Evolutionary conservation across 208 protist species (phyloP).

Genomic region (Leishmania braziliensis): DNA sequence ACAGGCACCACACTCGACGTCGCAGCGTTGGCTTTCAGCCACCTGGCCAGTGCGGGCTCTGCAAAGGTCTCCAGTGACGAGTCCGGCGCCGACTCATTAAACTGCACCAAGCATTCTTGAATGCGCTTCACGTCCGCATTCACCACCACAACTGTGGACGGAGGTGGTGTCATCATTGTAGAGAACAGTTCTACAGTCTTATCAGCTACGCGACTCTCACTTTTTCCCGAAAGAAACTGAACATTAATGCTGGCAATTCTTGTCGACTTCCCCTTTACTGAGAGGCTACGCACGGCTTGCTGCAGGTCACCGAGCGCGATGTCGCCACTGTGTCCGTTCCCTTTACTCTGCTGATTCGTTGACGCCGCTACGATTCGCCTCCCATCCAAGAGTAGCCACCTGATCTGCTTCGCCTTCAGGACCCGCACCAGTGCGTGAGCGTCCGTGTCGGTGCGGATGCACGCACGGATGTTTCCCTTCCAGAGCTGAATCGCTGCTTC

Average conservation of each 20-base stretch:
- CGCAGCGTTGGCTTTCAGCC: conserved; percentile 45
- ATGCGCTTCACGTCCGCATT: conserved; percentile 31
- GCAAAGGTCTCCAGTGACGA: conserved; percentile 11
- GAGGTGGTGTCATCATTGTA: conserved; percentile 26
- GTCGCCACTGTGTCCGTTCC: conserved; percentile 17
- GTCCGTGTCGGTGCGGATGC: conserved; percentile 53
- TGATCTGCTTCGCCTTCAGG: conserved; percentile 50
- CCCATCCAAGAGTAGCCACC: conserved; percentile 53
- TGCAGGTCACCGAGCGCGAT: conserved; percentile 45
- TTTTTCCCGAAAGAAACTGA: conserved; percentile 20
- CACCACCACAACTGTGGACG: conserved; percentile 46
- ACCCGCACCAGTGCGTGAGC: conserved; percentile 37
- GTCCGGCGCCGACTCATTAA: conserved; percentile 21
- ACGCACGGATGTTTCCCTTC: conserved; percentile 67
- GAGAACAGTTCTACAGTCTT: conserved; percentile 40
- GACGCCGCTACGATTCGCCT: conserved; percentile 38
- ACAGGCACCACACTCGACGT: conserved; percentile 41
- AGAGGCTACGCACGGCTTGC: conserved; percentile 35
- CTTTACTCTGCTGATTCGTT: conserved; percentile 44
- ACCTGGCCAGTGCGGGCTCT: conserved; percentile 35
- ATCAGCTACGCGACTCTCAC: conserved; percentile 17
- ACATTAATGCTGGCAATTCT: background rate
- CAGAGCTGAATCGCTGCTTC: conserved; percentile 64
- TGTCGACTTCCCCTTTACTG: conserved; percentile 22
- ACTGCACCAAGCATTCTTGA: conserved; percentile 38